Percentiles rank a stretch among this genome's conserved stretches.
Conservation (phyloP, 2,329 filamentous ascomycete genomes). For the Penicillium sp. region DNA sequence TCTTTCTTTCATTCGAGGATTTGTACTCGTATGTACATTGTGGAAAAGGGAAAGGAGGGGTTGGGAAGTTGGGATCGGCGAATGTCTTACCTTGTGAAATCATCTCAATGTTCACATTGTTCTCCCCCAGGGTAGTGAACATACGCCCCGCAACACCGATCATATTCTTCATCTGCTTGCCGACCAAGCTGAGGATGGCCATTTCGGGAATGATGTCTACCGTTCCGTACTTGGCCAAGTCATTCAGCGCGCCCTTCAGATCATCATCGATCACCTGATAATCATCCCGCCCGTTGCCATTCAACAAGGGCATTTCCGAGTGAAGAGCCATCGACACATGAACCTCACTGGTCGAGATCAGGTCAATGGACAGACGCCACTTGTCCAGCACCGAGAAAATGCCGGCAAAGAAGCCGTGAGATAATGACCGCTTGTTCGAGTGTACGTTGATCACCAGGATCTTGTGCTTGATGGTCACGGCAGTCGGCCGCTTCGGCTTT, state of each 20-base stretch:
- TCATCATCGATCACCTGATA: slow-evolving; percentile 67
- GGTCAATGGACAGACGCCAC: slow-evolving; percentile 86
- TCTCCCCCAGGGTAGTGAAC: slow-evolving; percentile 92
- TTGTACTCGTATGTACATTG: background rate
- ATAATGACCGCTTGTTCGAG: slow-evolving; percentile 94
- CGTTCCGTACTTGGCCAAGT: slow-evolving; percentile 80
- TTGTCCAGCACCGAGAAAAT: slow-evolving; percentile 92
- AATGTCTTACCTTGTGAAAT: slow-evolving; percentile 83
- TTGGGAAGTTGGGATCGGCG: slow-evolving; percentile 5
- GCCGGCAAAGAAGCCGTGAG: slow-evolving; percentile 92
- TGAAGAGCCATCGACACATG: slow-evolving; percentile 98
- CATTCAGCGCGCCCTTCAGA: slow-evolving; percentile 68
- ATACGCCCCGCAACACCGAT: slow-evolving; percentile 89
- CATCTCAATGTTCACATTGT: slow-evolving; percentile 98
- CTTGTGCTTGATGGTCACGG: slow-evolving; percentile 96
- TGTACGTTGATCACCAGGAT: slow-evolving; percentile 98
- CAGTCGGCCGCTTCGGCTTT: slow-evolving; percentile 77
- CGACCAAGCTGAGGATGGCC: slow-evolving; percentile 94
- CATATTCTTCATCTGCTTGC: slow-evolving; percentile 98
- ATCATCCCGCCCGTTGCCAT: slow-evolving; percentile 54
- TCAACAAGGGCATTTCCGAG: slow-evolving; percentile 67
- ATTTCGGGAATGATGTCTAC: slow-evolving; percentile 90
- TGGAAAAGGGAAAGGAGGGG: background rate
- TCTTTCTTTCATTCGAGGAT: slow-evolving; percentile 9
- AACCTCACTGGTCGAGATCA: slow-evolving; percentile 95